Evolutionary conservation across 2,329 filamentous ascomycete genomes (phyloP).

Genomic region (Dactylellina cionopaga): DNA sequence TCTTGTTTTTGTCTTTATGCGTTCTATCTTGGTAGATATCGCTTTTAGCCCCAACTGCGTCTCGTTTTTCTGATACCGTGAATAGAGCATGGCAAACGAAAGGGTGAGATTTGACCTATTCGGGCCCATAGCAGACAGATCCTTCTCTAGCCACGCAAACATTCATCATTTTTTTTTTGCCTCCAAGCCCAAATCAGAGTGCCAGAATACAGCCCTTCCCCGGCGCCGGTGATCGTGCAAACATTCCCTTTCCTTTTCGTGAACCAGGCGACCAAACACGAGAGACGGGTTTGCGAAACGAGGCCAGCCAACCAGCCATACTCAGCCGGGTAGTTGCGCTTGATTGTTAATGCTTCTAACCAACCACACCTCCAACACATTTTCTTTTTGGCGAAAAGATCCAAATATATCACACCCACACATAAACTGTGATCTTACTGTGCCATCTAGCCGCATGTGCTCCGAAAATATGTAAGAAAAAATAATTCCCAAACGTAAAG

Average conservation of each 20-base stretch:
- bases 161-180: not conserved
- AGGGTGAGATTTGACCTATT: constrained; percentile 13
- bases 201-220: too few species aligned
- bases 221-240: too few species aligned
- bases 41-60: too few species aligned
- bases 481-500: too few species aligned
- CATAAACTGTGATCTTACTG: constrained; percentile 3
- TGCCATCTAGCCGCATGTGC: constrained; percentile 23
- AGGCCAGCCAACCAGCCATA: too few species aligned
- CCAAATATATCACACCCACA: constrained; percentile 51
- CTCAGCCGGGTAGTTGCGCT: not conserved
- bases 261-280: too few species aligned
- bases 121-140: not conserved
- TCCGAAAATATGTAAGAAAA: too few species aligned
- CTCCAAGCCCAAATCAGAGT: too few species aligned
- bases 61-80: not conserved
- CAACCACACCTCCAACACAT: constrained; percentile 43
- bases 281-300: too few species aligned
- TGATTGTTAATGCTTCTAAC: not conserved
- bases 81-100: not conserved
- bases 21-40: too few species aligned
- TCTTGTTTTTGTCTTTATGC: too few species aligned
- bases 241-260: too few species aligned
- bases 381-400: constrained; percentile 9
- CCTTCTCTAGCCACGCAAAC: not conserved